Base-by-base conservation (phyloP, 805 yeast genomes). In the Lipomyces mesembrius region DNA sequence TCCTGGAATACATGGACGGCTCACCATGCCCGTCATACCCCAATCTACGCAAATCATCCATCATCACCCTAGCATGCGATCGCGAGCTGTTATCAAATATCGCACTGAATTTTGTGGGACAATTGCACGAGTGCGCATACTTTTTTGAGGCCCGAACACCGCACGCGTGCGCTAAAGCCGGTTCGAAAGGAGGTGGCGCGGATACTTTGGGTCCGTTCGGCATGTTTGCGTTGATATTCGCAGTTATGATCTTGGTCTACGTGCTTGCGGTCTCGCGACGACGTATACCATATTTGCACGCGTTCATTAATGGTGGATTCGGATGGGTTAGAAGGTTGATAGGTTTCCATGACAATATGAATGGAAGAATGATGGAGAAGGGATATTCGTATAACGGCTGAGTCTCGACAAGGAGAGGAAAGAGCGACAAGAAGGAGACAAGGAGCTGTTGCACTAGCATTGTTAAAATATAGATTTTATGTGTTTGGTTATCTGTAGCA, bases 131-230 rank as follows among this genome's bases (percentile, higher is more conserved):
- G 69, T 92, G 97, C 77, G 86, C 88, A 49, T 92, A 90, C 76
- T 85, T 88, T 74, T 92, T 92, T 76, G 97, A 92, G 74, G 92
- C 91, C 39, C 79, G 92, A 71, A 90, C 96, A 2, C 87, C 90
- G 55, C 89, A 88, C 78, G 97, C 96, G 0, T 92, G 97, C 77
- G 91, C 96, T 0, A 88, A 92, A 0, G 67, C 66, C 7, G 72
- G 69, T 17, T 65, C 69, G n/a, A 62, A 63, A 32, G 86, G 90
- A 9, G 87, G 88, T 61, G 84, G 87, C 72, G 85, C 83, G 12
- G 88, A 88, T 73, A 86, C 89, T 8, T 67, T 77, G 67, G 71
- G 75, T 25, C 80, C 80, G 22, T 82, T 89, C 61, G 85, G 90
- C 81, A 86, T 89, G 59, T 88, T 89, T 70, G 61, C 73, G 20